These are phyloP conservation scores for Populus tomentosa DNA, from an alignment of 441 rosid species.

Conservation along the genomic window DNA sequence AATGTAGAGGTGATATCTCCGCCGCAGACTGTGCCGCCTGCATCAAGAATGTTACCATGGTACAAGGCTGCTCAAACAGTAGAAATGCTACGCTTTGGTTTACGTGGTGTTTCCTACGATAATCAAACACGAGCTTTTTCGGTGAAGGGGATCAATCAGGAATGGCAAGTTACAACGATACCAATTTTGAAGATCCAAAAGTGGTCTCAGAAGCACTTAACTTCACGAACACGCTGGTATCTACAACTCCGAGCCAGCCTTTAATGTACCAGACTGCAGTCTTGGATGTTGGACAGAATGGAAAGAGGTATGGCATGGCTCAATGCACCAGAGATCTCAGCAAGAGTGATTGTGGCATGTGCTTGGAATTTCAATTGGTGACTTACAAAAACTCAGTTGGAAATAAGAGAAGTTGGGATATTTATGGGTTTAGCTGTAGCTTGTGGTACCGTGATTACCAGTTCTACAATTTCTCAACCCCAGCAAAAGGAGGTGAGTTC, in stretches of 20 bases:
- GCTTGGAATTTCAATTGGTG: constrained; percentile 25
- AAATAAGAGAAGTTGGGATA: constrained; percentile 36
- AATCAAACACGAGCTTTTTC: constrained; percentile 29
- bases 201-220: constrained; percentile 22
- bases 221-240: constrained; percentile 32
- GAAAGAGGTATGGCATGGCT: constrained; percentile 45
- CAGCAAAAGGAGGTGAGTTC: constrained; percentile 25
- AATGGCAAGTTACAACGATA: constrained; percentile 25
- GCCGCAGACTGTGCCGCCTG: constrained; percentile 16
- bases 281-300: constrained; percentile 30
- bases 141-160: constrained; percentile 33
- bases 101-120: constrained; percentile 34
- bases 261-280: constrained; percentile 29
- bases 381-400: constrained; percentile 26
- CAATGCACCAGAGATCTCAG: constrained; percentile 38
- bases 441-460: constrained; percentile 37
- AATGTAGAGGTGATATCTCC: constrained; percentile 36
- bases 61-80: constrained; percentile 19
- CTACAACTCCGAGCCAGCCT: constrained; percentile 21
- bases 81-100: constrained; percentile 26
- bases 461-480: constrained; percentile 30
- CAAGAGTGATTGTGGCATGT: constrained; percentile 21
- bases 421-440: constrained; percentile 42
- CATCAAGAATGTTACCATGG: too few relatives aligned
- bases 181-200: constrained; percentile 31